Percentiles rank a stretch among this genome's conserved stretches.
Conservation (phyloP, 805 yeast genomes). For the Hanseniaspora nectarophila region DNA sequence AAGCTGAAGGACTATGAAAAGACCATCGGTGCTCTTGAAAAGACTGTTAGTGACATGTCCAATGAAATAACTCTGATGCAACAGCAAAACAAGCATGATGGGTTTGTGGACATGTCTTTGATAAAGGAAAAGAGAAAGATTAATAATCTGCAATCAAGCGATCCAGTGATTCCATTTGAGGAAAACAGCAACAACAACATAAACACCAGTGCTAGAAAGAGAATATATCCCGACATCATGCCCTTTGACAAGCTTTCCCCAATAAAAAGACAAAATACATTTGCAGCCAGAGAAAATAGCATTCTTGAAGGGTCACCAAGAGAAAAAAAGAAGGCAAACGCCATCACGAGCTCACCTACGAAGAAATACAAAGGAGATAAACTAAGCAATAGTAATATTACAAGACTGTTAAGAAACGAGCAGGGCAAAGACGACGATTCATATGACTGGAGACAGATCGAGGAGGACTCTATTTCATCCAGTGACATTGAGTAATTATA, state of each 20-base stretch:
- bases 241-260: conserved; percentile 8
- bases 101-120: conserved; percentile 5
- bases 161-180: background rate
- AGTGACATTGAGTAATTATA: background rate
- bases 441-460: conserved; percentile 10
- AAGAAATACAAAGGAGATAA: background rate
- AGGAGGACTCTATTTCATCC: conserved; percentile 6
- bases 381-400: background rate
- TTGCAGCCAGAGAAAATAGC: background rate
- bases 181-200: conserved; percentile 4
- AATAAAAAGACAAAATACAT: conserved; percentile 7
- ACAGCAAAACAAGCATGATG: conserved; percentile 1
- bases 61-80: conserved; percentile 3
- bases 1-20: background rate
- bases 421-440: background rate
- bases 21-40: background rate
- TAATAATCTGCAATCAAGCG: conserved; percentile 10
- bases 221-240: background rate
- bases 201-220: background rate
- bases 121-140: conserved; percentile 12
- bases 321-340: background rate
- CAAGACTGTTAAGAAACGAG: background rate
- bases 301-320: background rate
- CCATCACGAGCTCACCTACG: conserved; percentile 9
- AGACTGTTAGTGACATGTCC: background rate